Evolutionary conservation across 164 flowering plant species (phyloP), one percentile per base, ranked within the genome.

Genomic region (Platanus orientalis): DNA sequence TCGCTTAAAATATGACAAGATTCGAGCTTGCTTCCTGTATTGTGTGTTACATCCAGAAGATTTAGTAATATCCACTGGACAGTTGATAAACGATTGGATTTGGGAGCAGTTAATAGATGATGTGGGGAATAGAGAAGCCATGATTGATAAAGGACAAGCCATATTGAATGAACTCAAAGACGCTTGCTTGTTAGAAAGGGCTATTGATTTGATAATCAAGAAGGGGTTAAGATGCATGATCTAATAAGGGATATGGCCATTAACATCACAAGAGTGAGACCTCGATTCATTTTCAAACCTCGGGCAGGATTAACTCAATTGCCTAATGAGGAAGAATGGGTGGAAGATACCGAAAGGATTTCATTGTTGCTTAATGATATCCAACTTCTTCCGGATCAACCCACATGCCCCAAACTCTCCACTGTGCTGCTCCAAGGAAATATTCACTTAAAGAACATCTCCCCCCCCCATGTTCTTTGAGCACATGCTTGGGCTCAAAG

Each of bases 1-100:
- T 29, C 57, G 47, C 17, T n/a, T 74, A 5, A 60, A 54, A 34
- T 57, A 42, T 28, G 26, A 59, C 2, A 16, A 10, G 56, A 17
- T 61, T 0, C 45, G 48, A 7, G 21, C 29, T 6, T 75, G 74
- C 40, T 71, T 75, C 49, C 54, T 75, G 61, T 64, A 63, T 57
- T 75, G 72, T 34, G 42, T 42, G 0, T 54, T 75, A 2, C 71
- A 40, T 56, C 78, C 69, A 14, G 71, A 71, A 55, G 74, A 64
- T n/a, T 44, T 30, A 1, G 4, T 21, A 27, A 60, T 75, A 10
- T 16, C 52, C 17, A n/a, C 47, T 1, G 44, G 60, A 26, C 69
- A 74, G 24, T 26, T 75, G 42, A 54, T 71, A 1, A 24, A 39
- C n/a, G 55, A 56, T 19, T 75, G 70, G 73, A 69, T 79, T 29